A percentile compares a stretch with the other conserved stretches of the same genome.
These are phyloP conservation scores for Candida yuanshanica DNA, from an alignment of 805 yeast genomes.

Conservation along the genomic window DNA sequence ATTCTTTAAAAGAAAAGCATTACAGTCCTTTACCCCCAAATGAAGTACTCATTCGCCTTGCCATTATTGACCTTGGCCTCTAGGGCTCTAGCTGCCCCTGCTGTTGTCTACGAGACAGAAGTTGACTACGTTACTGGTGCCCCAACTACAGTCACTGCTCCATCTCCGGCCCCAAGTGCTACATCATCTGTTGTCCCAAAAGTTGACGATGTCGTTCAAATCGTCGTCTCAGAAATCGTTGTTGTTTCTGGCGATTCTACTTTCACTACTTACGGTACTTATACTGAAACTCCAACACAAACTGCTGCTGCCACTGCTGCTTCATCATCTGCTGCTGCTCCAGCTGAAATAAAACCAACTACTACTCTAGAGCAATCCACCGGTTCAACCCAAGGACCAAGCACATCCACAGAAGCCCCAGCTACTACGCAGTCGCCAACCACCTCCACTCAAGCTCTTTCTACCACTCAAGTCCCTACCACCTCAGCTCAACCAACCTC, in stretches of 20 bases:
- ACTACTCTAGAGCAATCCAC: conserved; percentile 20
- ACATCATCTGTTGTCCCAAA: conserved; percentile 10
- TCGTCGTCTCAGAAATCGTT: conserved; percentile 22
- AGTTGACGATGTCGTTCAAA: conserved; percentile 19
- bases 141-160: conserved; percentile 11
- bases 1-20: not conserved
- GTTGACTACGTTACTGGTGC: conserved; percentile 23
- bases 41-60: conserved; percentile 21
- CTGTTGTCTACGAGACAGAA: conserved; percentile 22
- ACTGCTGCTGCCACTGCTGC: no score
- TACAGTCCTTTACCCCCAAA: conserved; percentile 7
- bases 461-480: conserved; percentile 11
- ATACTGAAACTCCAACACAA: conserved; percentile 20
- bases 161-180: conserved; percentile 11
- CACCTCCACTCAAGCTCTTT: conserved; percentile 15
- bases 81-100: conserved; percentile 24
- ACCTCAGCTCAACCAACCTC: conserved; percentile 15
- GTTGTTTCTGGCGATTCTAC: conserved; percentile 17
- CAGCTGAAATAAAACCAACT: conserved; percentile 18
- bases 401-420: conserved; percentile 8
- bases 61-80: conserved; percentile 22
- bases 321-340: conserved; percentile 8
- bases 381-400: conserved; percentile 6
- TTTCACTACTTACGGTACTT: conserved; percentile 17
- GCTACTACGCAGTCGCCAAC: conserved; percentile 10